phyloP scores from a whole-genome alignment of 2,329 filamentous ascomycete genomes.

The Passalora sequoiae region DNA sequence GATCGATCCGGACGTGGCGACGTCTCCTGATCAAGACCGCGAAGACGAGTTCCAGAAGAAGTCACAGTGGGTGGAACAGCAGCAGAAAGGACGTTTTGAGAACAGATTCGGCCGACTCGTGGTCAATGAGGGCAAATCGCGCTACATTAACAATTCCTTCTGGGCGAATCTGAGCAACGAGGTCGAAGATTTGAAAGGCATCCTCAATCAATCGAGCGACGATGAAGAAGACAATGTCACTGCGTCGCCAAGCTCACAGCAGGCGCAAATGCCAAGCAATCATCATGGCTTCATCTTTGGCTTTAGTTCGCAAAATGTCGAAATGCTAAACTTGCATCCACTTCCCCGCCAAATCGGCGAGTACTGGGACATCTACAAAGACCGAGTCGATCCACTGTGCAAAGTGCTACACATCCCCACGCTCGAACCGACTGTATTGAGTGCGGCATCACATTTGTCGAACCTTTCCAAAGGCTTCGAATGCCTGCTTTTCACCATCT shows the following conservation, averaged over 20 bases:
- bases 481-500: conserved; percentile 57
- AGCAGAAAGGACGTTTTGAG: conserved; percentile 29
- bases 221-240: conserved; percentile 54
- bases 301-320: conserved; percentile 64
- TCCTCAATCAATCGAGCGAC: conserved; percentile 57
- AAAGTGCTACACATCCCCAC: conserved; percentile 68
- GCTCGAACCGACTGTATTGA: conserved; percentile 56
- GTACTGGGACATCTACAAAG: conserved; percentile 66
- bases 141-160: conserved; percentile 72
- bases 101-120: conserved; percentile 63
- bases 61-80: conserved; percentile 26
- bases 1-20: background rate
- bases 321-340: conserved; percentile 61
- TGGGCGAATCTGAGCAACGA: conserved; percentile 66
- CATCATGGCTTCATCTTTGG: conserved; percentile 70
- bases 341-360: conserved; percentile 59
- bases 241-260: conserved; percentile 30
- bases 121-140: conserved; percentile 62
- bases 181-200: conserved; percentile 59
- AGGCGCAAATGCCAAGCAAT: conserved; percentile 38
- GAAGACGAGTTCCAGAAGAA: conserved; percentile 21
- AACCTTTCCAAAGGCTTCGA: conserved; percentile 56
- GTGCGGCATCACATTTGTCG: conserved; percentile 56
- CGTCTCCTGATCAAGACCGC: background rate
- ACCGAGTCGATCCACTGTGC: conserved; percentile 68